Evolutionary conservation across 306 rosid species (phyloP), one percentile per base, ranked within the genome.

Genomic region (Acmispon strigosus): DNA sequence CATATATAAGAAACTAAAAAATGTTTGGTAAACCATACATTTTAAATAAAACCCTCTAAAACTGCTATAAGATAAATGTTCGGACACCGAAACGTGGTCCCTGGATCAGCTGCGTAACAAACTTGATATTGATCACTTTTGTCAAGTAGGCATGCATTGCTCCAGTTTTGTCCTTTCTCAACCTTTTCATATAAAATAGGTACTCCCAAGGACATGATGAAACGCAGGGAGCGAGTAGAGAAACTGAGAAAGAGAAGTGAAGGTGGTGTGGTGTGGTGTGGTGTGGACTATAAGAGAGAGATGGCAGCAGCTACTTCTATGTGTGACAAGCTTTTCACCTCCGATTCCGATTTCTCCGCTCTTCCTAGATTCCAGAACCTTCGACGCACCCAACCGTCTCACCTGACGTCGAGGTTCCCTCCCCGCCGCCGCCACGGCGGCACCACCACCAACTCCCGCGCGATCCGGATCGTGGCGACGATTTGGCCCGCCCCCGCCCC

Each of bases 401-500:
- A 17, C 39, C 36, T 16, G 22, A 39, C 17, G 1, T 15, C 3
- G 13, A 64, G 12, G 60, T 49, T 32, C 32, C 7, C 24, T 72
- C 89, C 89, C 0, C 84, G 73, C 86, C 84, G 73, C 86, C 87
- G 45, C 87, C 77, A 44, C 85, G 83, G 90, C 86, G 83, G 61
- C 60, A 80, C 84, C 74, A 88, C 60, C 84, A 85, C 72, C 88
- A 88, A 27, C 4, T 6, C 75, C 66, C 87, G 88, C 3, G 87
- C 82, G 32, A 88, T 89, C 3, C 87, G 86, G 78, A 82, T 92
- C 49, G 87, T 79, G 1, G 95, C 96, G 10, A 86, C 88, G 22
- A 82, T 93, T 73, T 89, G 96, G 98, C 87, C 96, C 2, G 86
- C 90, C 84, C 68, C 76, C 44, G 37, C 72, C 49, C 48, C 85